phyloP scores from a whole-genome alignment of 306 rosid genomes.

The Quercus dentata region DNA sequence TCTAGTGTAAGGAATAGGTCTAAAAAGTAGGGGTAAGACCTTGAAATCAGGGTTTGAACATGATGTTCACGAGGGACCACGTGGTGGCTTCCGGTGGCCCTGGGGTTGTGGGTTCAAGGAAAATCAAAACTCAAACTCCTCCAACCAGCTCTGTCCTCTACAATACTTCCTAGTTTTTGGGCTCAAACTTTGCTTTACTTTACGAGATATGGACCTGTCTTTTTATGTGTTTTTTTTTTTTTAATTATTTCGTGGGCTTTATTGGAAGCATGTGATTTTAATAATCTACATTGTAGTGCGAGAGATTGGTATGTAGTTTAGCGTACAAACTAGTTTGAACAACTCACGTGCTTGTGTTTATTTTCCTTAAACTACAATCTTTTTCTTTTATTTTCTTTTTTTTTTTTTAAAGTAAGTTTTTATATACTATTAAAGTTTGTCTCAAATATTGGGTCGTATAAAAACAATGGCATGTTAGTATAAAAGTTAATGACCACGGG shows the following conservation, averaged over 20 bases:
- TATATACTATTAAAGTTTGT: not conserved
- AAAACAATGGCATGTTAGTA: not conserved
- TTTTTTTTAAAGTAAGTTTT: not conserved
- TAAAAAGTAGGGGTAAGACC: slow-evolving; percentile 4
- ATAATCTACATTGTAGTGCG: not conserved
- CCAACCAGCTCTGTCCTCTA: too few species aligned
- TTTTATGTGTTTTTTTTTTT: slow-evolving; percentile 18
- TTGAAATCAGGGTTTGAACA: slow-evolving; percentile 31
- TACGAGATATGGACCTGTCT: slow-evolving; percentile 29
- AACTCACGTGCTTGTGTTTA: slow-evolving; percentile 32
- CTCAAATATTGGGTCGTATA: not conserved
- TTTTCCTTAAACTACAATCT: not conserved
- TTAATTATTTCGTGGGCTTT: not conserved
- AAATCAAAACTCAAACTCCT: not conserved
- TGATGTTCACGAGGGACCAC: slow-evolving; percentile 45
- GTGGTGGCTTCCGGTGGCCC: slow-evolving; percentile 27
- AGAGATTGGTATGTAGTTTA: not conserved
- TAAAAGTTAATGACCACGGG: not conserved
- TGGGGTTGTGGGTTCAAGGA: not conserved
- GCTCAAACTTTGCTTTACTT: not conserved
- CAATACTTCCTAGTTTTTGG: not conserved
- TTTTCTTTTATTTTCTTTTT: not conserved
- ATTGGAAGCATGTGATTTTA: slow-evolving; percentile 18
- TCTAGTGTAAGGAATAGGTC: not conserved
- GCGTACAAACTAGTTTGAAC: slow-evolving; percentile 25